Base-by-base conservation (phyloP, 1,284 basidiomycete genomes). In the Cutaneotrichosporon cutaneum region DNA sequence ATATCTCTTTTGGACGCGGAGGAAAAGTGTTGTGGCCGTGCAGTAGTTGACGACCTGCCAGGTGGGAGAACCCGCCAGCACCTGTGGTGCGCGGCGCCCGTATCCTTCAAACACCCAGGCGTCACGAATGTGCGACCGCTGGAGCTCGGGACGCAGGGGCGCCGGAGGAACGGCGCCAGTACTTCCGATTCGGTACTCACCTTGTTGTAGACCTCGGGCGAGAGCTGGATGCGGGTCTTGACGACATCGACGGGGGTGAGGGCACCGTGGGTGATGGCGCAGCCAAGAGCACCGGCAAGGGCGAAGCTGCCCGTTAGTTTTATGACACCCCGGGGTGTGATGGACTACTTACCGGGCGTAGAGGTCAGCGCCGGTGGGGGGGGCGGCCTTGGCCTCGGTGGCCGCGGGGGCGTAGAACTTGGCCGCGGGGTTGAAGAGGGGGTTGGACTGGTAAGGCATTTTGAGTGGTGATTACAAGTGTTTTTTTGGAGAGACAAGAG, bases 141-240 rank as follows among this genome's bases (percentile, higher is more conserved):
- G 39, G 39, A 42, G 39, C 39, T 18, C 18, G 18, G 39, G 7
- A 18, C 39, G 18, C 39, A 42, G 18, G 39, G 35, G 14, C 18
- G 39, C 18, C 18, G 16, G 39, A 42, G 39, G 39, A 42, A 42
- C 39, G 39, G 35, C 39, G 39, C 39, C 18, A 18, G 32, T 30
- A 44, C 32, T 44, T n/a, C 42, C 42, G 18, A n/a, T 30, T 13
- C 7, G 2, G 59, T 22, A 73, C 81, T 60, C 57, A 82, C 82
- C 80, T 80, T 62, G 82, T 84, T 84, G 83, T 84, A 84, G 58
- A 79, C 77, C 74, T 78, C 75, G 64, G 80, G 77, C 82, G 88
- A 72, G 56, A 92, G 92, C 88, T 97, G 94, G 88, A 97, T 96
- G 84, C 94, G 92, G 80, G 94, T 96, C 85, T 97, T 96, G 75